Evolutionary conservation across 2,329 filamentous ascomycete species (phyloP), one percentile per base, ranked within the genome.

Genomic region (Ceratocystis lukuohia): DNA sequence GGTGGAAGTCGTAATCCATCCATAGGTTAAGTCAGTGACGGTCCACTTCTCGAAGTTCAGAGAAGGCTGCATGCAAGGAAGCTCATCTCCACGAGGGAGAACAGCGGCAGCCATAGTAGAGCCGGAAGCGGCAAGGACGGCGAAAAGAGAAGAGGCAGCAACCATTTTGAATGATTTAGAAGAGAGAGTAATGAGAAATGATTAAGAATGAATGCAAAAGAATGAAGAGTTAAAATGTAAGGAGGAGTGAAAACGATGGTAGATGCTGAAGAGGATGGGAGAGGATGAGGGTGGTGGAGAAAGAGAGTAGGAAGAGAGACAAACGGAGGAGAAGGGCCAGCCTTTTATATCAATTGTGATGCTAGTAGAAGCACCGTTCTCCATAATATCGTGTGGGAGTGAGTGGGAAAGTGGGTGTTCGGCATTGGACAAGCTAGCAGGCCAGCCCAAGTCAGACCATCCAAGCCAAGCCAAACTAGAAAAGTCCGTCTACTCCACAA

Each of bases 1-100:
- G 17, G 75, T 75, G 75, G 81, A 82, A 71, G 74, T 72, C 72
- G 78, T 80, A 10, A 74, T 76, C n/a, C 77, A 76, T 71, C 79
- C 76, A 75, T 75, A 82, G 71, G 78, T 75, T 68, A 83, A 80
- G 71, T 74, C 71, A 59, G 74, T 69, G 56, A 82, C 70, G 0
- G 71, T 72, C 79, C 80, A 82, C 7, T 68, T 57, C 6, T 41
- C 61, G 61, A 72, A 62, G 37, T 68, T 64, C 45, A 62, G 64
- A 6, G 72, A 72, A 59, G 66, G 65, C 6, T 63, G 8, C 5
- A 69, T 70, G 70, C 73, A 75, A 17, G 50, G 41, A 15, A 67
- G 66, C 50, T 20, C 20, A 20, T 61, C 45, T 2, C 2, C 30
- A 30, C 41, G 17, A 33, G 57, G 61, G n/a, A 53, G 61, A 44